Evolutionary conservation across 2,329 filamentous ascomycete genomes (phyloP), one percentile per base, ranked within the genome.

Genomic region (Pestalotiopsis sp.): DNA sequence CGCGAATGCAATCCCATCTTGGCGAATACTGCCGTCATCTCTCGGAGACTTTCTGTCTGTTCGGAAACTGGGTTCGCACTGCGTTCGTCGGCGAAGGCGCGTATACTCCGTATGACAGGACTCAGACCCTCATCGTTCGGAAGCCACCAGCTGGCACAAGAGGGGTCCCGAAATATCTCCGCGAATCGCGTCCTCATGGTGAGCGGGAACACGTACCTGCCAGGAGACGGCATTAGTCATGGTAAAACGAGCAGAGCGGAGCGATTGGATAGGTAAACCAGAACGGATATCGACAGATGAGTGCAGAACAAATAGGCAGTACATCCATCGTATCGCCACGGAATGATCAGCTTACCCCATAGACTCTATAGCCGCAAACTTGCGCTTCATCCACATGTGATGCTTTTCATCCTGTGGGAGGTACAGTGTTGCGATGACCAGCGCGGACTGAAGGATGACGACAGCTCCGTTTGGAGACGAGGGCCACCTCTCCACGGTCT

Each of bases 91-190:
- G 94, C 93, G 79, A 97, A 94, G 56, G 89, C 87, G 22, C 94
- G 91, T 69, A 97, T 90, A 66, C 88, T 91, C 64, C 90, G 90
- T 66, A 98, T 85, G 56, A 97, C 88, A 0, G 88, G 87, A 11
- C 88, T 91, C 73, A 92, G 92, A 1, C 88, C 89, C 81, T 95
- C 92, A 70, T 93, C 88, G 77, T 96, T 87, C 2, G 94, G 93
- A 2, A 98, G 86, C 96, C 96, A 99, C 93, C 94, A 98, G 67
- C 91, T 85, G 58, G 88, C 88, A 65, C 94, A 89, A 22, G 90
- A 89, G 14, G 88, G 86, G 57, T 93, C 87, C 68, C 87, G 84
- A 85, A 96, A 97, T 26, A 93, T 78, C 60, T 92, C 86, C 39
- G 92, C 89, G 86, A 98, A 91, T 71, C 91, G 90, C 39, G 82